Evolutionary conservation across 768 basidiomycete genomes (phyloP).

Genomic region (Holtermanniella nyarrowii): DNA sequence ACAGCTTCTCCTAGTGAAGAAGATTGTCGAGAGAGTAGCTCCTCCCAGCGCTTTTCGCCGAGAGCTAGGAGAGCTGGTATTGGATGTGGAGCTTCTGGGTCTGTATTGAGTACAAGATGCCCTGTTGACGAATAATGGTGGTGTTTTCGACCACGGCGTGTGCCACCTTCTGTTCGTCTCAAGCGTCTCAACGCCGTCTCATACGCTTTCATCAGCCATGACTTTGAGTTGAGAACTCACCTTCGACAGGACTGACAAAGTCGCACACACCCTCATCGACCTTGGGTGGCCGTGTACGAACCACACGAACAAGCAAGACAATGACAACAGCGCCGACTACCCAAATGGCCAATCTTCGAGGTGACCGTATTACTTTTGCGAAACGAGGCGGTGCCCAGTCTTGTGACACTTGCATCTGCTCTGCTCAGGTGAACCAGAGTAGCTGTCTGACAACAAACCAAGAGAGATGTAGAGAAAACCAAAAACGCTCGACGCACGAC

Average conservation of each 20-base stretch:
- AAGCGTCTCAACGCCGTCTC: constrained; percentile 29
- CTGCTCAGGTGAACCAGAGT: too few relatives aligned
- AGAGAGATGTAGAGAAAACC: too few relatives aligned
- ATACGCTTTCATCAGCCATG: constrained; percentile 15
- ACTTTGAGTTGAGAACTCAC: constrained; percentile 1
- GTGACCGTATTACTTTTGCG: background rate
- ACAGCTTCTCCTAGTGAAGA: constrained; percentile 38
- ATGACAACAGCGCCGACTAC: background rate
- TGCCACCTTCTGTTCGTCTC: constrained; percentile 3
- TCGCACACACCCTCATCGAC: constrained; percentile 19
- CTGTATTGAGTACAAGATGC: constrained; percentile 26
- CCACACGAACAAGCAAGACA: background rate
- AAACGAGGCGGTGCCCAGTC: background rate
- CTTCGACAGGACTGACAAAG: constrained; percentile 31
- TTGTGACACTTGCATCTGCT: background rate
- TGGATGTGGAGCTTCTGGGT: constrained; percentile 33
- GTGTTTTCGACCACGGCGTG: constrained; percentile 7
- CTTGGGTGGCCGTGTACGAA: background rate
- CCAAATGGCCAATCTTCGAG: background rate
- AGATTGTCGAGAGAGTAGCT: constrained; percentile 38
- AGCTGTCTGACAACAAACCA: too few relatives aligned
- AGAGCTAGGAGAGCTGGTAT: constrained; percentile 37
- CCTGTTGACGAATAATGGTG: constrained; percentile 33
- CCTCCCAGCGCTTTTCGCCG: constrained; percentile 40
- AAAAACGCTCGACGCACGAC: too few relatives aligned